A percentile compares a stretch with the other conserved stretches of the same genome.
Conservation (phyloP, 2,329 filamentous ascomycete genomes). For the Alternaria sp. region DNA sequence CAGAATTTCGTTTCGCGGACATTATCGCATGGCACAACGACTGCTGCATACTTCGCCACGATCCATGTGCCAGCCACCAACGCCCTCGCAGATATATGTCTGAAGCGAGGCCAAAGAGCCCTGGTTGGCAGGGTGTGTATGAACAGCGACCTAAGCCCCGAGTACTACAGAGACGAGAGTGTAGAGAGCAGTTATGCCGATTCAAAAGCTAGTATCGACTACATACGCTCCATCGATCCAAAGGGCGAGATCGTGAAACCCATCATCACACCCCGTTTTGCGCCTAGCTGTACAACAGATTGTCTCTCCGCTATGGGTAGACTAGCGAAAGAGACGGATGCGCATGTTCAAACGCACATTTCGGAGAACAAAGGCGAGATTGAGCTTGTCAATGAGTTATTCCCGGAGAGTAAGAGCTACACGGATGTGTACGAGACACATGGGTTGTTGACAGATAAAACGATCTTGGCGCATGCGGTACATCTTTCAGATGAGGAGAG, state of each 20-base stretch:
- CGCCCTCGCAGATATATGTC: constrained; percentile 83
- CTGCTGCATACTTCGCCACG: constrained; percentile 93
- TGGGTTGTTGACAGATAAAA: constrained; percentile 74
- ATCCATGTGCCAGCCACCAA: constrained; percentile 89
- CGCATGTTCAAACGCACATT: constrained; percentile 88
- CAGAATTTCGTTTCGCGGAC: constrained; percentile 79
- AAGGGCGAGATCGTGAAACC: constrained; percentile 71
- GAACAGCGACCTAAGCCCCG: constrained; percentile 75
- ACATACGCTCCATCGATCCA: constrained; percentile 74
- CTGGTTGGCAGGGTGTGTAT: constrained; percentile 96
- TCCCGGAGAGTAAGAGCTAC: constrained; percentile 69
- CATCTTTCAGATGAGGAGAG: constrained; percentile 76
- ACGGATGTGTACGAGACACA: constrained; percentile 79
- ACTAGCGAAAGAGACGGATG: constrained; percentile 67
- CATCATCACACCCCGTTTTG: constrained; percentile 77
- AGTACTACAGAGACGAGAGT: constrained; percentile 80
- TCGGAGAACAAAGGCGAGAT: constrained; percentile 83
- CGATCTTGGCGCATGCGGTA: constrained; percentile 85
- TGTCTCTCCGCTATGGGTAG: constrained; percentile 70
- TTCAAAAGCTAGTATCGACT: constrained; percentile 55
- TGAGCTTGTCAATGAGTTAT: constrained; percentile 75
- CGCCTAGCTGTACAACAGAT: constrained; percentile 61
- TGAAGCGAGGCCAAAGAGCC: constrained; percentile 82
- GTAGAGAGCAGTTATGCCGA: constrained; percentile 66
- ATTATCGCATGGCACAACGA: constrained; percentile 89